Base-by-base conservation (phyloP, 2,329 filamentous ascomycete species). In the Colletotrichum simmondsii region DNA sequence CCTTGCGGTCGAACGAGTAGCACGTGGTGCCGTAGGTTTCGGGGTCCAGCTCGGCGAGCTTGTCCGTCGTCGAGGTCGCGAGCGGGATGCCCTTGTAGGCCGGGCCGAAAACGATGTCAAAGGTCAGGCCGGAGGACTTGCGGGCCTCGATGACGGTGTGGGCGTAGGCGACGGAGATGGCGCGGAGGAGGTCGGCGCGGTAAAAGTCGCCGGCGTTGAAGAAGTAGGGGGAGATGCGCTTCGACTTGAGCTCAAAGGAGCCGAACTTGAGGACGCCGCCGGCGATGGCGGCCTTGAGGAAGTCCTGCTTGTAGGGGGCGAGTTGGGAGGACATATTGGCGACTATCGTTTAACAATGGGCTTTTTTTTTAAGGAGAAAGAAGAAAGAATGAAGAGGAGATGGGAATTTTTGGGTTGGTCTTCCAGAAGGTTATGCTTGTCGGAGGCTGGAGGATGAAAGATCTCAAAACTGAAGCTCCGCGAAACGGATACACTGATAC, bases 31-130 rank as follows among this genome's bases (percentile, higher is more conserved):
- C 90, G 83, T 93, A 97, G 74, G 87, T 90, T 63, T 85, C 83
- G 22, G 89, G 85, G 75, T 94, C 91, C 12, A 95, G 84, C 78
- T 92, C 89, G 65, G 91, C 90, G 14, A 98, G 90, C 82, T 95
- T 93, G 80, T 94, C 90, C 49, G 92, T 89, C 19, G 95, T 92
- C 3, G 94, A 89, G 19, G 93, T 92, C 57, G 94, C 93, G n/a
- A 98, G 90, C 1, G 95, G 95, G 76, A 98, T 98, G 57, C 97
- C 97, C 86, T 98, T 99, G 88, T 98, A 99, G 11, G 97, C 96
- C 3, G 97, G 96, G 19, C 90, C 95, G 83, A 98, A 98, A 79
- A 98, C 88, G 77, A 98, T 89, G 81, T 98, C 96, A 82, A 97
- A 92, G 37, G 89, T 84, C 58, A 90, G 84, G 19, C 77, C 78